These are phyloP conservation scores for Conringia planisiliqua DNA, from an alignment of 345 rosid genomes.

Conservation along the genomic window DNA sequence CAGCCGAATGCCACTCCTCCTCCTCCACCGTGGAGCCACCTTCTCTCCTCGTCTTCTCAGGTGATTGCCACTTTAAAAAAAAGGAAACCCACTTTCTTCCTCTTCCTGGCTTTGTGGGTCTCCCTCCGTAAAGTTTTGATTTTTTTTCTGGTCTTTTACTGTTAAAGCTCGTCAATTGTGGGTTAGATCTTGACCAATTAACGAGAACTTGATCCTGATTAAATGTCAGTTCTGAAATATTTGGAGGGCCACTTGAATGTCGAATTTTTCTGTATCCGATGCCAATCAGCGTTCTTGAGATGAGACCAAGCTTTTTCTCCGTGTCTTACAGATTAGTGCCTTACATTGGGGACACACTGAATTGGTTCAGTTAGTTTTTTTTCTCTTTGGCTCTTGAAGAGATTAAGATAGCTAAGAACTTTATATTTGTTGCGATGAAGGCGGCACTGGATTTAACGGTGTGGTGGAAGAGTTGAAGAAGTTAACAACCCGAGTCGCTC, in stretches of 20 bases:
- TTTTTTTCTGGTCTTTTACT: background rate
- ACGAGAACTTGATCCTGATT: background rate
- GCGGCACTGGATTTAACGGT: conserved; percentile 95
- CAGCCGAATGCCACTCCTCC: conserved; percentile 35
- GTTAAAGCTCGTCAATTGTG: background rate
- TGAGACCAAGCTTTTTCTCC: background rate
- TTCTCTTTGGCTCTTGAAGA: background rate
- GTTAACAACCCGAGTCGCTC: conserved; percentile 77
- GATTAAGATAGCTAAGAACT: background rate
- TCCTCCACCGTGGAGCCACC: conserved; percentile 42
- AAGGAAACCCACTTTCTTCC: background rate
- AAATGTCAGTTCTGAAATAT: background rate
- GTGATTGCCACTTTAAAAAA: conserved; percentile 7
- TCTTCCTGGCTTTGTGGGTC: background rate
- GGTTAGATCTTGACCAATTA: background rate
- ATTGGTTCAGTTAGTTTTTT: background rate
- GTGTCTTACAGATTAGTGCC: background rate
- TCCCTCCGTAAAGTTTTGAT: background rate
- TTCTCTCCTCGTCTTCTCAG: conserved; percentile 90
- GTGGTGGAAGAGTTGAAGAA: conserved; percentile 88
- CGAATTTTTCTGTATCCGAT: background rate
- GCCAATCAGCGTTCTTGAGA: background rate
- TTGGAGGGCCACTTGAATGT: background rate
- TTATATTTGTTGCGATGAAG: conserved; percentile 30
- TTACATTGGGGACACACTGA: background rate